A percentile compares a stretch with the other conserved stretches of the same genome.
Conservation (phyloP, 2,329 filamentous ascomycete species). For the Xylaria arbuscula region DNA sequence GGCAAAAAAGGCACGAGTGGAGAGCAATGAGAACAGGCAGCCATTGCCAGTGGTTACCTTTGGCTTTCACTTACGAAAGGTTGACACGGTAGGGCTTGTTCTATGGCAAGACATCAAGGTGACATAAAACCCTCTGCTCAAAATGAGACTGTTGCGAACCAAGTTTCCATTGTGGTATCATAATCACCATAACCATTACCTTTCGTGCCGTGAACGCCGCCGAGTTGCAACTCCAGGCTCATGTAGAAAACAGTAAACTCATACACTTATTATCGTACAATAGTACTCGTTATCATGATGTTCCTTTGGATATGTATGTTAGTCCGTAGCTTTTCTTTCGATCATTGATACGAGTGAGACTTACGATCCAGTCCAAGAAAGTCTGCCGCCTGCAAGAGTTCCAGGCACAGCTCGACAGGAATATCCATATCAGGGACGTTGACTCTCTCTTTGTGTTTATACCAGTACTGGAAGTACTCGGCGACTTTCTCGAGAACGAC, state of each 20-base stretch:
- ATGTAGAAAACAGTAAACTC: neutral
- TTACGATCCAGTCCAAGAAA: constrained; percentile 76
- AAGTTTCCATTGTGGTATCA: constrained; percentile 29
- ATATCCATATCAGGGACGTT: constrained; percentile 86
- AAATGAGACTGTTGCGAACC: neutral
- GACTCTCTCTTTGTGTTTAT: constrained; percentile 75
- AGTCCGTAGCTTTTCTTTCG: constrained; percentile 33
- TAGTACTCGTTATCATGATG: neutral
- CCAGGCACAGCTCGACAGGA: constrained; percentile 80
- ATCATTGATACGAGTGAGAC: constrained; percentile 38
- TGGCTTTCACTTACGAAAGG: constrained; percentile 1
- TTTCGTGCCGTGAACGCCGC: constrained; percentile 25
- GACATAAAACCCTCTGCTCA: neutral
- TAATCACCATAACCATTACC: constrained; percentile 22
- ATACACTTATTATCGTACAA: neutral
- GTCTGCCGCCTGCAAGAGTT: constrained; percentile 81
- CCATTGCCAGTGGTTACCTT: constrained; percentile 15
- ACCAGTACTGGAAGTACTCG: constrained; percentile 86
- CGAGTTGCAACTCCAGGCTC: neutral
- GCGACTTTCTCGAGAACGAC: constrained; percentile 82
- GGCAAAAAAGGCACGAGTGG: constrained; percentile 43
- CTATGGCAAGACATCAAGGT: neutral
- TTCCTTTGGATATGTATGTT: constrained; percentile 7
- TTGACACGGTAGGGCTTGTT: neutral
- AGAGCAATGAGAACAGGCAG: constrained; percentile 29